Evolutionary conservation across 192 early-diverging fungal species (phyloP).

Genomic region (Endogone sp.): DNA sequence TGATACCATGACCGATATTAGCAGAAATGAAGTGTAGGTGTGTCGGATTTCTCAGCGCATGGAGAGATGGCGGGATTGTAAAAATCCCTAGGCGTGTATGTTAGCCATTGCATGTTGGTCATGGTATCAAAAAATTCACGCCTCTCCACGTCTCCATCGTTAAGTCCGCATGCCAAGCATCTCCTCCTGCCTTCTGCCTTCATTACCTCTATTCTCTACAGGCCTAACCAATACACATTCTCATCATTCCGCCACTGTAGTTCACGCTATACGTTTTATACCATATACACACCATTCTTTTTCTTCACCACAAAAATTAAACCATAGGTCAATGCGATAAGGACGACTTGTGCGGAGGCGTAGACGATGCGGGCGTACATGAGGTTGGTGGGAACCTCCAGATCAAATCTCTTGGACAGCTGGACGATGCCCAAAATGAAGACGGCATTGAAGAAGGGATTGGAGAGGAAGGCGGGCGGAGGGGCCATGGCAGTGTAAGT

Average conservation of each 20-base stretch:
- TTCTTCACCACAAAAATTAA: slow-evolving; percentile 41
- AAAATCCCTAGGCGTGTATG: too few relatives aligned
- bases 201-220: too few relatives aligned
- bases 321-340: slow-evolving; percentile 37
- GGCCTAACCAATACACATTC: too few relatives aligned
- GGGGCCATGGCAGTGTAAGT: background rate
- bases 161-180: too few relatives aligned
- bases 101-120: too few relatives aligned
- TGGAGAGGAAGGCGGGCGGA: slow-evolving; percentile 22
- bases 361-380: slow-evolving; percentile 55
- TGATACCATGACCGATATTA: too few relatives aligned
- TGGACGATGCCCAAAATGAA: slow-evolving; percentile 62
- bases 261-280: slow-evolving; percentile 11
- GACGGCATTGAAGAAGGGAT: slow-evolving; percentile 44
- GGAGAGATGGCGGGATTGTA: too few relatives aligned
- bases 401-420: slow-evolving; percentile 54
- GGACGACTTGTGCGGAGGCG: slow-evolving; percentile 50
- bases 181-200: too few relatives aligned
- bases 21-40: too few relatives aligned
- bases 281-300: slow-evolving; percentile 88
- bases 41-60: too few relatives aligned
- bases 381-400: slow-evolving; percentile 60
- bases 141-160: too few relatives aligned
- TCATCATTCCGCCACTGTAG: background rate
- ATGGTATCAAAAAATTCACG: too few relatives aligned